A percentile compares a stretch with the other conserved stretches of the same genome.
Evolutionary conservation across 805 yeast genomes (phyloP).

Genomic region (Lipomyces starkeyi): DNA sequence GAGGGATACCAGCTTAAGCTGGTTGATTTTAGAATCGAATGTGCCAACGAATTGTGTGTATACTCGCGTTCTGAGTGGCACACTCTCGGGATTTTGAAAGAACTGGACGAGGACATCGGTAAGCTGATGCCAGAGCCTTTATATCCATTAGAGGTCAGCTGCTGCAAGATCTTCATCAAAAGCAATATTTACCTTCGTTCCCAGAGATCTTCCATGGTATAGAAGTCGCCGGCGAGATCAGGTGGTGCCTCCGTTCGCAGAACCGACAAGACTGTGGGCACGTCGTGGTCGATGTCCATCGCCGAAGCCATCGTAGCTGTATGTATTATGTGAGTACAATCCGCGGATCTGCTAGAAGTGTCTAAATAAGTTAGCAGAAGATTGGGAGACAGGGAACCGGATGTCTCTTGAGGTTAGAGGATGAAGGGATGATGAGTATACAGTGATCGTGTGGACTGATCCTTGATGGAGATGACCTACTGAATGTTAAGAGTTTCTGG

Average conservation of each 20-base stretch:
- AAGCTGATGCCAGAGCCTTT: constrained; percentile 86
- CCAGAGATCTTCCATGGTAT: constrained; percentile 78
- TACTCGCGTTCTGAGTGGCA: constrained; percentile 64
- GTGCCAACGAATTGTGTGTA: constrained; percentile 72
- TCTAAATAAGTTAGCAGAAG: not conserved
- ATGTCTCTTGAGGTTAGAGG: not conserved
- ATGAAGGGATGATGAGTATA: not conserved
- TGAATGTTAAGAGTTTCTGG: not conserved
- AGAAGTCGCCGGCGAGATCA: constrained; percentile 65
- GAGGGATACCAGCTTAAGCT: constrained; percentile 77
- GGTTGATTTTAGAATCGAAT: constrained; percentile 75
- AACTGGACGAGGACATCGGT: constrained; percentile 69
- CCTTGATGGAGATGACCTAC: not conserved
- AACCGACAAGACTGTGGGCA: constrained; percentile 59
- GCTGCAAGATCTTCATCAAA: not conserved
- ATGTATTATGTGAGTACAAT: not conserved
- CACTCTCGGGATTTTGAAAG: constrained; percentile 61
- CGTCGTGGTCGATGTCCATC: constrained; percentile 46
- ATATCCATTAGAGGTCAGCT: not conserved
- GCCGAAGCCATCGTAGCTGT: constrained; percentile 24
- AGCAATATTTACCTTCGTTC: constrained; percentile 62
- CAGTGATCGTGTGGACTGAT: not conserved
- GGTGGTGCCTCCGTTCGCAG: constrained; percentile 70
- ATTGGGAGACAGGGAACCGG: not conserved
- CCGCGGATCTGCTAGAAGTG: not conserved